Evolutionary conservation across 495 filamentous ascomycete species (phyloP), one percentile per base, ranked within the genome.

Genomic region (Aspergillus mulundensis): DNA sequence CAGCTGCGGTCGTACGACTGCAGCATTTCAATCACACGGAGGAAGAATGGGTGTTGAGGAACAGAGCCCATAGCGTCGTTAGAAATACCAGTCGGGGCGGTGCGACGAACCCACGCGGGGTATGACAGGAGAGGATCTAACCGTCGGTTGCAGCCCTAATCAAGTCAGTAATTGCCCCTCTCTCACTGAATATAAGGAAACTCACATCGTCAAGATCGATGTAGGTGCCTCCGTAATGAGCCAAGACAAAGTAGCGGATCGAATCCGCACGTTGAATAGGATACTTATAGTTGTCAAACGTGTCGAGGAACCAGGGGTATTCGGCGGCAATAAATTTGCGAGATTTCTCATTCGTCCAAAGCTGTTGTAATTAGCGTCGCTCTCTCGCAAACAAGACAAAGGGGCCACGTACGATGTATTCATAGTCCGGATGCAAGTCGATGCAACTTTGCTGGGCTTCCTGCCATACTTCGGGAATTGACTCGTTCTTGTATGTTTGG

Each of bases 11-110:
- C 81, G 68, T 90, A 95, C 5, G 72, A 67, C 50, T 86, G 78
- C 38, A 96, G 74, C 15, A 77, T 74, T 60, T 89, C 84, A 53
- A 91, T 90, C 23, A 87, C 81, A 38, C 76, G 78, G 11, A 84
- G 75, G 78, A 93, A 95, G 76, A 91, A 95, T 0, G 88, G 89
- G 61, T 96, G 91, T 50, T 87, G 79, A 1, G 89, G 89, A 3
- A 87, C 78, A 14, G 87, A 75, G 40, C 88, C 91, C 82, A 95
- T 93, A 24, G 87, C 89, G 66, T 96, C 90, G 72, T 96, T 96
- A 49, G 86, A 89, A 61, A 96, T 89, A 42, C 91, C 91, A 8
- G 89, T 94, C 10, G 91, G 90, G 1, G 80, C 77, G 11, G 88
- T 91, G 51, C 84, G 84, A 59, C 90, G 87, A 18, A 93, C 78